phyloP scores from a whole-genome alignment of 768 basidiomycete species.

The Termitomyces sp. region DNA sequence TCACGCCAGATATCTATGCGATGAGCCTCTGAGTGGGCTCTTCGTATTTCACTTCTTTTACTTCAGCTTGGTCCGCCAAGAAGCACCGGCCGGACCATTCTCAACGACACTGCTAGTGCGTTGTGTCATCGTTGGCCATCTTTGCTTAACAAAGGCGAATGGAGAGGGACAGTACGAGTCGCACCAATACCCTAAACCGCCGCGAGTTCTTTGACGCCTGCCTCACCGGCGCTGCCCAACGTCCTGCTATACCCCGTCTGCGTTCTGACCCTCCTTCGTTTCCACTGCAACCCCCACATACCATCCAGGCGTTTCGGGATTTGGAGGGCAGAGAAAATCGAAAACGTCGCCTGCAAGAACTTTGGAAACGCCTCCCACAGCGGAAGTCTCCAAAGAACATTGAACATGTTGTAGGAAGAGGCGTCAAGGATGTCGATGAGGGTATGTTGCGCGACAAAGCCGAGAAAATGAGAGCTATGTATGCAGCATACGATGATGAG shows the following conservation, averaged over 20 bases:
- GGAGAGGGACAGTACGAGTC: conserved; percentile 15
- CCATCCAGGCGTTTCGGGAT: conserved; percentile 60
- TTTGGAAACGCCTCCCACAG: conserved; percentile 61
- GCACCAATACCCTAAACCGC: conserved; percentile 29
- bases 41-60: conserved; percentile 15
- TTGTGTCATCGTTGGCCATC: conserved; percentile 10
- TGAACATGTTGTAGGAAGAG: conserved; percentile 5
- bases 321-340: conserved; percentile 62
- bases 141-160: conserved; percentile 15
- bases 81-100: conserved; percentile 11
- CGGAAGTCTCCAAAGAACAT: conserved; percentile 14
- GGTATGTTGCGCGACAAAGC: conserved; percentile 60
- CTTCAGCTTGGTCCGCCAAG: conserved; percentile 16
- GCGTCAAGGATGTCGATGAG: conserved; percentile 13
- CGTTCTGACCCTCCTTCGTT: conserved; percentile 49
- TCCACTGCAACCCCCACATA: conserved; percentile 37
- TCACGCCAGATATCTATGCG: conserved; percentile 12
- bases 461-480: conserved; percentile 61
- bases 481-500: conserved; percentile 81
- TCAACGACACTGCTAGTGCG: conserved; percentile 9
- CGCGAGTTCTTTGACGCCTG: conserved; percentile 54
- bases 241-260: conserved; percentile 55
- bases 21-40: conserved; percentile 37
- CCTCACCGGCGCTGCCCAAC: conserved; percentile 50
- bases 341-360: conserved; percentile 53